Percentiles rank a stretch among this genome's conserved stretches.
Evolutionary conservation across 1,284 basidiomycete species (phyloP).

Genomic region (Athelia sp.): DNA sequence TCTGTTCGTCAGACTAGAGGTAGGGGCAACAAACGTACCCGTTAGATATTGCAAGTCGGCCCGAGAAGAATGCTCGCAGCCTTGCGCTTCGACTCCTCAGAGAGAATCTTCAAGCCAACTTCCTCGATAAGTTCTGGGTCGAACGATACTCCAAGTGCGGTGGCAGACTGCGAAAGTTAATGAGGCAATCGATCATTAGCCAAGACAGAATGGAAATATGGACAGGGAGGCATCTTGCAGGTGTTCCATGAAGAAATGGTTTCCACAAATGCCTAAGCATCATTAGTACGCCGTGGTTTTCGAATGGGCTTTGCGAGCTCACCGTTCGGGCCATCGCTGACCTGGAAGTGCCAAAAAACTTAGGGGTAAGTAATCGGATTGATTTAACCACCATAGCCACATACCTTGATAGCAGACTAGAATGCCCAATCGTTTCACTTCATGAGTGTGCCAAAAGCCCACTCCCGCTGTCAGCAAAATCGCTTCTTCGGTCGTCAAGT

Average conservation of each 20-base stretch:
- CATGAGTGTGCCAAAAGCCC: slow-evolving; percentile 73
- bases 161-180: slow-evolving; percentile 58
- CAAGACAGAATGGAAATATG: slow-evolving; percentile 8
- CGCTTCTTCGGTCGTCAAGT: slow-evolving; percentile 66
- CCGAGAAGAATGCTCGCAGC: slow-evolving; percentile 68
- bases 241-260: slow-evolving; percentile 62
- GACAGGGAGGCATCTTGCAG: slow-evolving; percentile 56
- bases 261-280: slow-evolving; percentile 39
- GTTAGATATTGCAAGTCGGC: slow-evolving; percentile 79
- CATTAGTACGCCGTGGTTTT: not conserved
- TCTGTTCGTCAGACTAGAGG: slow-evolving; percentile 36
- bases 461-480: slow-evolving; percentile 67
- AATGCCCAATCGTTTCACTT: slow-evolving; percentile 57
- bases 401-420: slow-evolving; percentile 70
- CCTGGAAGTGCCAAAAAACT: slow-evolving; percentile 28
- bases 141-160: slow-evolving; percentile 72
- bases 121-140: slow-evolving; percentile 61
- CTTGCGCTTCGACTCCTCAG: slow-evolving; percentile 65
- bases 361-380: too few relatives aligned
- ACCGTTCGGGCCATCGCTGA: slow-evolving; percentile 74
- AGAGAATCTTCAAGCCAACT: slow-evolving; percentile 62
- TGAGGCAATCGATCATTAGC: too few relatives aligned
- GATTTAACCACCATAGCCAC: too few relatives aligned
- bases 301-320: not conserved
- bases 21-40: slow-evolving; percentile 28